phyloP scores from a whole-genome alignment of 768 basidiomycete species.

The Strobilomyces echinocephalus region DNA sequence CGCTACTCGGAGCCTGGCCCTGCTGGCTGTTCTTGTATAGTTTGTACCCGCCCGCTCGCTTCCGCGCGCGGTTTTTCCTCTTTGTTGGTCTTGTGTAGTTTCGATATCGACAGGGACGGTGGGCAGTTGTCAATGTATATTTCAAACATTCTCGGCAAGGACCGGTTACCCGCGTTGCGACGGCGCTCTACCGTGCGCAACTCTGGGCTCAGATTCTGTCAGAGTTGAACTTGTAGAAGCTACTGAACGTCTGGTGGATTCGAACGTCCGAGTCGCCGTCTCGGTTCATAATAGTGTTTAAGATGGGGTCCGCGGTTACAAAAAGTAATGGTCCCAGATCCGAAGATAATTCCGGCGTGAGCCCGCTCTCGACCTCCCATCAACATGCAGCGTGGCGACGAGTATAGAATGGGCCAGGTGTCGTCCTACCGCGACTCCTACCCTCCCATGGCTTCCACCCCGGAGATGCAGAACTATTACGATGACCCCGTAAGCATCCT shows the following conservation, averaged over 20 bases:
- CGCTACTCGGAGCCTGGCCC: conserved; percentile 8
- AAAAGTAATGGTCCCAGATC: too few species aligned
- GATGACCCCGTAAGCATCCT: conserved; percentile 22
- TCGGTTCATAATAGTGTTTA: too few species aligned
- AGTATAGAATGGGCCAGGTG: conserved; percentile 27
- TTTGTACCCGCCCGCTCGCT: neutral
- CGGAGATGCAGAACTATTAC: conserved; percentile 29
- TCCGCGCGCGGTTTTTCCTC: neutral
- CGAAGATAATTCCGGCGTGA: too few species aligned
- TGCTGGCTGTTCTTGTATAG: conserved; percentile 13
- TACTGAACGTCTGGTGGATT: too few species aligned
- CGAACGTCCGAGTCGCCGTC: too few species aligned
- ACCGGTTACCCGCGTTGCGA: too few species aligned
- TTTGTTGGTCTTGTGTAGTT: neutral
- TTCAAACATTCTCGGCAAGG: neutral
- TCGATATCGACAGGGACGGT: neutral
- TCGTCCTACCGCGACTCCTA: conserved; percentile 18
- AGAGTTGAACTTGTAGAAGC: too few species aligned
- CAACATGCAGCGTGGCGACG: conserved; percentile 20
- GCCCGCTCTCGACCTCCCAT: neutral
- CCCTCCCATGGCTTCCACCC: conserved; percentile 7
- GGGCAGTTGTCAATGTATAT: conserved; percentile 10
- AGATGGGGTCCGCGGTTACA: too few species aligned
- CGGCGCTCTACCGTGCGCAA: too few species aligned
- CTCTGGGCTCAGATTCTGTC: too few species aligned